phyloP scores from a whole-genome alignment of 331 rosid genomes.

The Rosa hybrid region DNA sequence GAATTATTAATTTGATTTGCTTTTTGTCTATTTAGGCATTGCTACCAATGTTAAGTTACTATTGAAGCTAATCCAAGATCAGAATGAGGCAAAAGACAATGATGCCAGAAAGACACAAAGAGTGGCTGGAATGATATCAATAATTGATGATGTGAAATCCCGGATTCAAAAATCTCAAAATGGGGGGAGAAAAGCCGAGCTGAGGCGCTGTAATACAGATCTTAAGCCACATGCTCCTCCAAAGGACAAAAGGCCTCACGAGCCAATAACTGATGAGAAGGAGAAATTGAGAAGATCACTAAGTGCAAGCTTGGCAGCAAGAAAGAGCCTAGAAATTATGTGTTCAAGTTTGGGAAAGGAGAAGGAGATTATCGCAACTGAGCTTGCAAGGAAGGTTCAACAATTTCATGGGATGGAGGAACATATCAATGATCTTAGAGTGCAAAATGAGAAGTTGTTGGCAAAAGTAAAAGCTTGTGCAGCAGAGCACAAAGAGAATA shows the following conservation, averaged over 20 bases:
- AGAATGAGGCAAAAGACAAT: conserved; percentile 61
- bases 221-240: conserved; percentile 49
- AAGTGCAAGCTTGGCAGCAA: conserved; percentile 59
- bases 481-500: conserved; percentile 50
- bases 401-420: conserved; percentile 74
- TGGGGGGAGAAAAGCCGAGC: conserved; percentile 48
- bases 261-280: conserved; percentile 64
- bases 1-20: neutral
- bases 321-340: conserved; percentile 83
- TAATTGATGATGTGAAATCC: conserved; percentile 69
- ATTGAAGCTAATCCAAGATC: conserved; percentile 75
- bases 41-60: conserved; percentile 63
- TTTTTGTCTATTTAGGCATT: conserved; percentile 47
- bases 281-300: conserved; percentile 73
- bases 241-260: conserved; percentile 50
- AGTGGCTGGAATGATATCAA: conserved; percentile 75
- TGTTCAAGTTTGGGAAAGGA: conserved; percentile 93
- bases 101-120: conserved; percentile 62
- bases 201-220: conserved; percentile 81
- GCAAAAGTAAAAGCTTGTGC: conserved; percentile 55
- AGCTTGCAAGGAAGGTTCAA: conserved; percentile 79
- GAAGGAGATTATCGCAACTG: conserved; percentile 87
- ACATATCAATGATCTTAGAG: conserved; percentile 58
- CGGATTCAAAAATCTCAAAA: conserved; percentile 60
- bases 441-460: conserved; percentile 69